Base-by-base conservation (phyloP, 2,329 filamentous ascomycete genomes). In the Verticillium alfalfae region DNA sequence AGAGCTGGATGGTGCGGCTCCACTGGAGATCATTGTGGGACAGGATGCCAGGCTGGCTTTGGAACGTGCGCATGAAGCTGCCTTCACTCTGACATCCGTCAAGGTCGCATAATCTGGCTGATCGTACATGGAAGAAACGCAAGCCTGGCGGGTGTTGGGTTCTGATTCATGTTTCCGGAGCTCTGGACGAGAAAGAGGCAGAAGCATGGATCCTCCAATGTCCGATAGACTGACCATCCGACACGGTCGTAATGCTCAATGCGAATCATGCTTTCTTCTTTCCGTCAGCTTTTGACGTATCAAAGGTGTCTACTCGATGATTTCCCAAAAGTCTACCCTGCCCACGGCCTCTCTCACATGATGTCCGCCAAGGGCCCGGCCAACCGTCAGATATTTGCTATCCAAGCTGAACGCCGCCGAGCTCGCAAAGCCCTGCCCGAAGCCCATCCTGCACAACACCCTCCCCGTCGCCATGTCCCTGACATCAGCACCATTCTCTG, bases 11-110 rank as follows among this genome's bases (percentile, higher is more conserved):
- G 71, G 67, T 79, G 78, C 65, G 77, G 79, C 52, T 68, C 67
- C 22, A 73, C 73, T 1, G 69, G 68, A n/a, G 75, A 73, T 39
- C 75, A 79, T 63, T 80, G 77, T 66, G 69, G 69, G 34, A 67
- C 63, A 1, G 75, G 73, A 12, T 80, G 78, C 63, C 76, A 79
- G 65, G 62, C 68, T 8, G 67, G 57, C 10, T 74, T 66, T 56
- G 73, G 72, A 3, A 70, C 64, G 1, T 73, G 72, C 39, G 64
- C 38, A 13, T 56, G 34, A 56, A 9, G 36, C 13, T 41, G 15
- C 5, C 15, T 15, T 41, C 16, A 31, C 26, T 31, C 26, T 31
- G 26, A 4, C 26, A 31, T 31, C 5, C 26, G 26, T 31, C 26
- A 31, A 31, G 26, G 26, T 31, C 26, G 26, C 26, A 31, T 31